These are phyloP conservation scores for Hymenoscyphus fraxineus DNA, from an alignment of 2,329 filamentous ascomycete genomes.

Conservation along the genomic window DNA sequence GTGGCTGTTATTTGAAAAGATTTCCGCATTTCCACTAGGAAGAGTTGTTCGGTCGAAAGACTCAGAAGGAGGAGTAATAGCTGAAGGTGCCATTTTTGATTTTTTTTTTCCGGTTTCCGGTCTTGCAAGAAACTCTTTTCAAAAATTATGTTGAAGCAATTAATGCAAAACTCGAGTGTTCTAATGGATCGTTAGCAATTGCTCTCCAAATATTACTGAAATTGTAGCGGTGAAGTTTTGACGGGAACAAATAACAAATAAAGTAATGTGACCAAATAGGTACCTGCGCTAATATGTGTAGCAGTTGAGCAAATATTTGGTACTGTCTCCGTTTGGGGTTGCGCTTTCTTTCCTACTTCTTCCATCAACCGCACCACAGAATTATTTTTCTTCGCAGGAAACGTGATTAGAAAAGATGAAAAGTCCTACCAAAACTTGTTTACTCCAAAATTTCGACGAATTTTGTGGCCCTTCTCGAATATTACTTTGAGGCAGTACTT, in stretches of 20 bases:
- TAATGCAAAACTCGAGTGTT: background rate
- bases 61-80: constrained; percentile 21
- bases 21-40: background rate
- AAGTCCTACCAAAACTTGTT: background rate
- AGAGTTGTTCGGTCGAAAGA: constrained; percentile 13
- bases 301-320: background rate
- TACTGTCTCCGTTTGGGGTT: background rate
- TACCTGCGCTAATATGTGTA: background rate
- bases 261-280: background rate
- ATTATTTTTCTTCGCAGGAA: background rate
- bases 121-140: background rate
- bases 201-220: background rate
- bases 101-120: background rate
- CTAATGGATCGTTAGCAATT: background rate
- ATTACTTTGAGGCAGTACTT: background rate
- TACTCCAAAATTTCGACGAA: background rate
- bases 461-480: background rate
- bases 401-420: background rate
- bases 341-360: background rate
- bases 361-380: background rate
- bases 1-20: constrained; percentile 6
- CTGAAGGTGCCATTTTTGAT: constrained; percentile 28
- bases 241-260: background rate
- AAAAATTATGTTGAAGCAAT: background rate
- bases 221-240: background rate